phyloP scores from a whole-genome alignment of 768 basidiomycete genomes.

The Russula sp. region DNA sequence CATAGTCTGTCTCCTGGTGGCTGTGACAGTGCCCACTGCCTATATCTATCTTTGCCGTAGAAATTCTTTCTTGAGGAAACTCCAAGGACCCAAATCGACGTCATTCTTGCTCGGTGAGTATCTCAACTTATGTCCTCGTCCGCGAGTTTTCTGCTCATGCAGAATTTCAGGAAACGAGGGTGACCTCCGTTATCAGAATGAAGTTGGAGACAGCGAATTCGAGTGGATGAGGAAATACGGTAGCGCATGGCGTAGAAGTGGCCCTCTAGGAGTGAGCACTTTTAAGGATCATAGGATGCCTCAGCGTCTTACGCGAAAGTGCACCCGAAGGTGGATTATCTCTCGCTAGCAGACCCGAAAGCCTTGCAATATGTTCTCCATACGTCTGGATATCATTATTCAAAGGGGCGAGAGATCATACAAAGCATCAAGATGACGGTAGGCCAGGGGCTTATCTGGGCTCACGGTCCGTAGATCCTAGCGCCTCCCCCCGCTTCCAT shows the following conservation, averaged over 20 bases:
- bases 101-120: slow-evolving; percentile 9
- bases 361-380: slow-evolving; percentile 28
- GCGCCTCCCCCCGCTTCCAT: not conserved
- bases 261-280: slow-evolving; percentile 21
- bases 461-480: slow-evolving; percentile 17
- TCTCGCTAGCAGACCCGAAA: slow-evolving; percentile 13
- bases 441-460: slow-evolving; percentile 22
- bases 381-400: slow-evolving; percentile 27
- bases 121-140: not conserved
- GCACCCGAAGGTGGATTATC: not conserved
- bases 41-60: slow-evolving; percentile 11
- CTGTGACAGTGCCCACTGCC: not conserved
- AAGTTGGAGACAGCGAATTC: slow-evolving; percentile 27
- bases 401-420: slow-evolving; percentile 9
- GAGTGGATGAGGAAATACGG: slow-evolving; percentile 27
- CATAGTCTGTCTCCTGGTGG: not conserved
- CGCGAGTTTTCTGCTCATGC: not conserved
- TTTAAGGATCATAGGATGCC: not conserved
- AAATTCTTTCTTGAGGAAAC: slow-evolving; percentile 12
- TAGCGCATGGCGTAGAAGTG: slow-evolving; percentile 20
- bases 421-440: slow-evolving; percentile 16
- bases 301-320: slow-evolving; percentile 9
- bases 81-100: slow-evolving; percentile 10
- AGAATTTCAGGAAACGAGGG: slow-evolving; percentile 23
- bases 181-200: slow-evolving; percentile 21